Percentiles rank a stretch among this genome's conserved stretches.
These are phyloP conservation scores for Saccharomycopsis oosterbeekiorum DNA, from an alignment of 805 yeast species.

Conservation along the genomic window DNA sequence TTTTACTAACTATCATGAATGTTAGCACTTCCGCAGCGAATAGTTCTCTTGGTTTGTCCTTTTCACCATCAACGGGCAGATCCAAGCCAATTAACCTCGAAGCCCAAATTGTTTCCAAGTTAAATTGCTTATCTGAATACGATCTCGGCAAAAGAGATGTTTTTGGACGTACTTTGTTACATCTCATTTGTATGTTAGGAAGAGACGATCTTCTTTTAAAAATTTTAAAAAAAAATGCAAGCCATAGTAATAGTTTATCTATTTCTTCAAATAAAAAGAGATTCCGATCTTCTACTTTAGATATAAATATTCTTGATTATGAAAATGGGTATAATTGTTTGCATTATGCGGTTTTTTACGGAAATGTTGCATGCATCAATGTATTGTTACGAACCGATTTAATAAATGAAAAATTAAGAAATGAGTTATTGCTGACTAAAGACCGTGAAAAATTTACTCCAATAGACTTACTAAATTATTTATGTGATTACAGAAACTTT, in stretches of 20 bases:
- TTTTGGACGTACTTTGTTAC: conserved; percentile 62
- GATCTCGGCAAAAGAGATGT: conserved; percentile 46
- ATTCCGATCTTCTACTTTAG: conserved; percentile 22
- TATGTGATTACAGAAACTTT: conserved; percentile 35
- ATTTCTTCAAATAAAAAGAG: background rate
- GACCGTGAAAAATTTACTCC: conserved; percentile 72
- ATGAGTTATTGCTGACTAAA: conserved; percentile 38
- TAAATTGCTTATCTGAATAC: background rate
- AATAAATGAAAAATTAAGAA: conserved; percentile 19
- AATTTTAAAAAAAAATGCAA: conserved; percentile 35
- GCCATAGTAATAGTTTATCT: background rate
- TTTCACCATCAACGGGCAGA: background rate
- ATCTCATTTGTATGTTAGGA: conserved; percentile 42
- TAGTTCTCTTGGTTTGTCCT: background rate
- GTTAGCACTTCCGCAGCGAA: background rate
- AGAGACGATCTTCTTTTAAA: conserved; percentile 36
- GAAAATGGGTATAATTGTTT: conserved; percentile 80
- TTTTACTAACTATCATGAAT: background rate
- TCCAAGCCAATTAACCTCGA: conserved; percentile 1
- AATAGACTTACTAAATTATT: conserved; percentile 44
- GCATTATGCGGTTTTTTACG: conserved; percentile 57
- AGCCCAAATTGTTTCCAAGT: background rate
- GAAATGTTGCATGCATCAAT: conserved; percentile 45
- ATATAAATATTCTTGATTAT: conserved; percentile 41
- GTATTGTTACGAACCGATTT: conserved; percentile 28